phyloP scores from a whole-genome alignment of 345 rosid genomes.

The Eucalyptus regnans region DNA sequence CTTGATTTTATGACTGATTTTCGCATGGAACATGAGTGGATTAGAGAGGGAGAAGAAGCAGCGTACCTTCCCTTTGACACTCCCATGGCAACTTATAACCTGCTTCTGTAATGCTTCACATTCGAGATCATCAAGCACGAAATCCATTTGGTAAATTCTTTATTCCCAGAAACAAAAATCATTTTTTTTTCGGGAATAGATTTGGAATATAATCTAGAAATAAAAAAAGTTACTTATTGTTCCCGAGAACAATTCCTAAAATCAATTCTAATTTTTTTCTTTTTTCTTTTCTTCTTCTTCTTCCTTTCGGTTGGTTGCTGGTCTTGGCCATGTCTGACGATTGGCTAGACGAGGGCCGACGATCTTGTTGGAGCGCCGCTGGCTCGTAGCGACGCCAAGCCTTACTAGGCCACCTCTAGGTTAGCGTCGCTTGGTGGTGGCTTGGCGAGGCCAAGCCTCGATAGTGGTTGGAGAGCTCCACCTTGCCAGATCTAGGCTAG shows the following conservation, averaged over 20 bases:
- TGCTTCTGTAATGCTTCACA: background rate
- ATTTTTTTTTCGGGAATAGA: rapidly evolving
- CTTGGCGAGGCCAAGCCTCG: rapidly evolving
- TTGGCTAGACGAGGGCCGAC: rapidly evolving
- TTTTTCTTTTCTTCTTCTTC: too few relatives aligned
- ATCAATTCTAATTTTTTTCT: too few relatives aligned
- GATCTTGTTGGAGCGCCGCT: rapidly evolving
- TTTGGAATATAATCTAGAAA: too few relatives aligned
- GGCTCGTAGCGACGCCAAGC: rapidly evolving
- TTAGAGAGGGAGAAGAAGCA: background rate
- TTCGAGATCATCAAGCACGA: background rate
- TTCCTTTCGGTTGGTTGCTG: rapidly evolving
- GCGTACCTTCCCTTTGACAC: background rate
- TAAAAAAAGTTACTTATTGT: too few relatives aligned
- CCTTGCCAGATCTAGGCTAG: too few relatives aligned
- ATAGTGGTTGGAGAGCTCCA: rapidly evolving
- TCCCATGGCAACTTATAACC: background rate
- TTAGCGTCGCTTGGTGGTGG: rapidly evolving
- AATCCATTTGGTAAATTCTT: too few relatives aligned
- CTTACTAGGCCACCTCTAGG: rapidly evolving
- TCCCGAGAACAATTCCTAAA: too few relatives aligned
- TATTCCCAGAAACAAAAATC: rapidly evolving
- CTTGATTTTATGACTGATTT: background rate
- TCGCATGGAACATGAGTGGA: background rate
- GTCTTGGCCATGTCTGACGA: rapidly evolving